These are phyloP conservation scores for Ophiocordyceps australis DNA, from an alignment of 2,329 filamentous ascomycete genomes.

Conservation along the genomic window DNA sequence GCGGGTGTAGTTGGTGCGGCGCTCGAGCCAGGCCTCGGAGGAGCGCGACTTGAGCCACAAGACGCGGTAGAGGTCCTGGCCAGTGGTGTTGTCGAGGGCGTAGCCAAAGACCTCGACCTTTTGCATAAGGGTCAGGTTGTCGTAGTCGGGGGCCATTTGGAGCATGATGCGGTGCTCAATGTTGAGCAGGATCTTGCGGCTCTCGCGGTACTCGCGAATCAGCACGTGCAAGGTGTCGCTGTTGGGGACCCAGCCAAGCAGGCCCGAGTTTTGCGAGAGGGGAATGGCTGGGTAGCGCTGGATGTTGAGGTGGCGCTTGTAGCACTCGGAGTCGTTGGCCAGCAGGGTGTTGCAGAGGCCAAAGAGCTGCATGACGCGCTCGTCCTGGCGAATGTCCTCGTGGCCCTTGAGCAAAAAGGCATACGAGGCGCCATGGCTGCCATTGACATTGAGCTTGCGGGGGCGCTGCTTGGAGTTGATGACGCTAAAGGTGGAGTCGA, in stretches of 20 bases:
- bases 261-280: slow-evolving; percentile 85
- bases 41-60: slow-evolving; percentile 98
- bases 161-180: slow-evolving; percentile 99
- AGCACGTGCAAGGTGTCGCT: slow-evolving; percentile 93
- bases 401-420: slow-evolving; percentile 94
- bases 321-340: slow-evolving; percentile 83
- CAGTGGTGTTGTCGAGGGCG: slow-evolving; percentile 95
- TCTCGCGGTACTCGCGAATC: slow-evolving; percentile 94
- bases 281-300: slow-evolving; percentile 95
- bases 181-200: slow-evolving; percentile 90
- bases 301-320: slow-evolving; percentile 93
- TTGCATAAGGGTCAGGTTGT: slow-evolving; percentile 97
- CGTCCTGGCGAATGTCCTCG: slow-evolving; percentile 96
- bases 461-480: slow-evolving; percentile 96
- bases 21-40: slow-evolving; percentile 92
- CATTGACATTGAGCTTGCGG: slow-evolving; percentile 70
- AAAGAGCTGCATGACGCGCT: slow-evolving; percentile 98
- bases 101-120: slow-evolving; percentile 99
- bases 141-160: slow-evolving; percentile 98
- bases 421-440: slow-evolving; percentile 76
- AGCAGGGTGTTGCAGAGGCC: slow-evolving; percentile 93
- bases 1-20: slow-evolving; percentile 95
- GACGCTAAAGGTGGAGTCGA: slow-evolving; percentile 77
- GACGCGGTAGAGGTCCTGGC: slow-evolving; percentile 93
- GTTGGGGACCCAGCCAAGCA: slow-evolving; percentile 93